A percentile compares a stretch with the other conserved stretches of the same genome.
Conservation (phyloP, 1,139 yeast species). For the Yamadazyma siamensis region DNA sequence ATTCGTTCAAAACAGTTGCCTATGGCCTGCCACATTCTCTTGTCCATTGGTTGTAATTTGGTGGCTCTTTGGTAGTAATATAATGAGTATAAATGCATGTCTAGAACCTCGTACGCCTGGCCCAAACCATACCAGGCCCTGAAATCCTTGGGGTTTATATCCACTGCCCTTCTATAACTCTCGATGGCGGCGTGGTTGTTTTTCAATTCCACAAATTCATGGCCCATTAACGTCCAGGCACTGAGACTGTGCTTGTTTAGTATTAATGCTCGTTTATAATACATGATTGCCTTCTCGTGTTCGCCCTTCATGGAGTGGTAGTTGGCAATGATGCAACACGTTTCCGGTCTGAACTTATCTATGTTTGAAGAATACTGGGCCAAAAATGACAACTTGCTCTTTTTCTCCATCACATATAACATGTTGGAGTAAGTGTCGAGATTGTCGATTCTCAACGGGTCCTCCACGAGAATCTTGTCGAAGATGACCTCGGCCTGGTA, state of each 20-base stretch:
- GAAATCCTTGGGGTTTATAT: conserved; percentile 83
- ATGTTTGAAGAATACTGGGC: conserved; percentile 84
- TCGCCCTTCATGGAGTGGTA: conserved; percentile 89
- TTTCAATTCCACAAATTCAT: conserved; percentile 93
- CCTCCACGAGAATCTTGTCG: conserved; percentile 68
- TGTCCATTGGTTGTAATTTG: conserved; percentile 81
- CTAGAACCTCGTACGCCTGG: conserved; percentile 95
- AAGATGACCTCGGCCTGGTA: conserved; percentile 74
- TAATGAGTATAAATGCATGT: conserved; percentile 89
- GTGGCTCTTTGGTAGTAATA: conserved; percentile 93
- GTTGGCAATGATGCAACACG: conserved; percentile 92
- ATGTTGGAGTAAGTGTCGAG: conserved; percentile 91
- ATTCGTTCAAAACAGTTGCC: conserved; percentile 88
- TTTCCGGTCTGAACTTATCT: conserved; percentile 89
- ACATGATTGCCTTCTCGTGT: conserved; percentile 92
- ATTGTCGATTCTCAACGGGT: conserved; percentile 87
- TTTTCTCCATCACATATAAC: conserved; percentile 89
- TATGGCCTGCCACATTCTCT: conserved; percentile 95
- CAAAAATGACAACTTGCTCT: conserved; percentile 75
- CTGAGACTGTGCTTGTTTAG: conserved; percentile 77
- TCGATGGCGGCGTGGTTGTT: conserved; percentile 98
- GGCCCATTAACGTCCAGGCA: conserved; percentile 99
- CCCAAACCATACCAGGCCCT: conserved; percentile 99
- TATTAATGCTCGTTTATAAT: conserved; percentile 84
- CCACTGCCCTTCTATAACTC: conserved; percentile 89